Base-by-base conservation (phyloP, 768 basidiomycete genomes). In the Auriscalpium vulgare region DNA sequence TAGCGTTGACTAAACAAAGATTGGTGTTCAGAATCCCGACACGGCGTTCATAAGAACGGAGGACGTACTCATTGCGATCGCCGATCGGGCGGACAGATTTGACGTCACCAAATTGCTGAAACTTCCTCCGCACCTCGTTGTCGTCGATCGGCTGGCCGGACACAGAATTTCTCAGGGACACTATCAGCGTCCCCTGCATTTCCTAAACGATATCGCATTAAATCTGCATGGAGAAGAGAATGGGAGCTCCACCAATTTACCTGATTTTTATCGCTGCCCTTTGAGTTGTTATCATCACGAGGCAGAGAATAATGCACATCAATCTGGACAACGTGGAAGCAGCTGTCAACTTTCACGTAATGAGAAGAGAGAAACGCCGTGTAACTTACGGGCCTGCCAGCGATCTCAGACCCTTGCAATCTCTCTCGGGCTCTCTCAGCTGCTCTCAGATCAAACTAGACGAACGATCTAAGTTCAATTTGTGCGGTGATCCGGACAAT, bases 251-350 rank as follows among this genome's bases (percentile, higher is more conserved):
- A 29, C 2, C 67, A 8, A 43, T 70, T 66, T 59, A 87, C 92
- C 72, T 95, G 92, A 67, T 90, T 91, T 70, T 87, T 94, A 52
- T 95, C 93, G 81, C 65, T 78, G 79, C 62, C 75, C 71, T 59
- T 88, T 83, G 56, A 49, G 7, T 56, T 51, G 47, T 66, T 64
- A 54, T 97, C 91, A 63, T 90, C 91, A 59, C 91, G 85, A 10
- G 97, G 97, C 34, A 98, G 74, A 29, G 93, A 95, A 74, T 94
- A 99, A 69, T 99, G 97, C 0, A 99, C 95, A 74, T 99, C 97
- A 68, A 98, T 98, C 95, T 97, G 66, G 19, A 47, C 45, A 53
- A 36, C 51, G 62, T 54, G 48, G 29, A 29, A 29, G 29, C 29
- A 29, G 29, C 29, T 29, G 29, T 40, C 59, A 56, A 53, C 36